phyloP scores from a whole-genome alignment of 2,329 filamentous ascomycete genomes.

The Trichoderma gracile region DNA sequence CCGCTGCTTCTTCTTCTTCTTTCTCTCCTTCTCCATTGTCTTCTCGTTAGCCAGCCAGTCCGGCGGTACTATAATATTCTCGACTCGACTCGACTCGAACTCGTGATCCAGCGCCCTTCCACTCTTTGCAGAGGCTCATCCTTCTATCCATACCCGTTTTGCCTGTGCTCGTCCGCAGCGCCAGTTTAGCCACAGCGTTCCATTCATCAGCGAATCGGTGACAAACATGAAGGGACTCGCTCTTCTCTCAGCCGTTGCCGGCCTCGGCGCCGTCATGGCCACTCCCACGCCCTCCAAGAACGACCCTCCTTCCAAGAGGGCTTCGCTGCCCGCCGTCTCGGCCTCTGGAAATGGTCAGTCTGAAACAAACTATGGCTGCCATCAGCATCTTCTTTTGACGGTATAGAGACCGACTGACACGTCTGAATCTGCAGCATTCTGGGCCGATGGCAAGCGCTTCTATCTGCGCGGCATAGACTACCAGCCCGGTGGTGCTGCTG shows the following conservation, averaged over 20 bases:
- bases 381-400: neutral
- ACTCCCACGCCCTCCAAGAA: slow-evolving; percentile 53
- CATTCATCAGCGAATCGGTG: slow-evolving; percentile 28
- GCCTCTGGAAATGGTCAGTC: slow-evolving; percentile 59
- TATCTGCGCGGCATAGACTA: slow-evolving; percentile 63
- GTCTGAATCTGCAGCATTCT: slow-evolving; percentile 51
- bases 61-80: slow-evolving; percentile 11
- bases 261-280: slow-evolving; percentile 47
- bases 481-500: slow-evolving; percentile 61
- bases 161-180: neutral
- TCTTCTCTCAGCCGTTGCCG: slow-evolving; percentile 51
- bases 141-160: slow-evolving; percentile 18
- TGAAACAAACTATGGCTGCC: neutral
- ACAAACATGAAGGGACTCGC: slow-evolving; percentile 53
- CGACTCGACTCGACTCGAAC: slow-evolving; percentile 3
- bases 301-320: slow-evolving; percentile 52
- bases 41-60: slow-evolving; percentile 12
- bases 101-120: slow-evolving; percentile 3
- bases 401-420: neutral
- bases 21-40: slow-evolving; percentile 23
- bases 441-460: slow-evolving; percentile 54
- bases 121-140: slow-evolving; percentile 14
- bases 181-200: neutral
- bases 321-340: slow-evolving; percentile 51
- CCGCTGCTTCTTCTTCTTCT: slow-evolving; percentile 24